Evolutionary conservation across 805 yeast genomes (phyloP), one percentile per base, ranked within the genome.

Genomic region (Torulaspora franciscae): DNA sequence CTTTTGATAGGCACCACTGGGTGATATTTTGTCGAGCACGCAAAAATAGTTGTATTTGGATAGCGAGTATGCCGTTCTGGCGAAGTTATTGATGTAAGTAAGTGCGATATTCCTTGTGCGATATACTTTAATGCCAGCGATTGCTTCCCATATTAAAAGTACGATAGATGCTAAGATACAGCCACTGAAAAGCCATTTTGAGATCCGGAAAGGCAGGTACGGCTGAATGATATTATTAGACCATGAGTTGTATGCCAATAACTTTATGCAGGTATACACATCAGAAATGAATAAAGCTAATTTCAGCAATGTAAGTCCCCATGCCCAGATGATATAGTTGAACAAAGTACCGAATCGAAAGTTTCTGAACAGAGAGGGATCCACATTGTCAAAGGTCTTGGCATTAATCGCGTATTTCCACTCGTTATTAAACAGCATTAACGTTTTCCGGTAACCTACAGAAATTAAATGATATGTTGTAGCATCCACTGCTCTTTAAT

Each of bases 231-330:
- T 73, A 35, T 71, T 64, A 4, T 79, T 71, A 3, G 81, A 73
- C 91, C 91, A 83, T 37, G 76, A 70, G 57, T 83, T 76, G 61
- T 82, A 80, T 1, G 84, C 93, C 53, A 87, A 69, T 33, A 88
- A 74, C 54, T 77, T 80, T 45, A 88, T 66, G 62, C 91, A 79
- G 0, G 95, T 86, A 67, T 85, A 88, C 19, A 87, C 71, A 68
- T 88, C 96, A 1, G 85, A 75, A 1, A 72, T 84, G 39, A 77
- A 75, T 45, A 81, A 68, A 1, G 80, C 72, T 11, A 78, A 59
- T 36, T 80, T 71, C 42, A 85, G 61, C n/a, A 75, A 51, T 22
- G 77, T 54, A 65, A 64, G 52, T 7, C 59, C 56, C 55, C 64
- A 50, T 3, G 57, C 46, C n/a, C 52, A 38, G 17, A 57, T 40